A percentile compares a stretch with the other conserved stretches of the same genome.
Evolutionary conservation across 2,329 filamentous ascomycete species (phyloP).

Genomic region (Phaeosphaeriaceae sp.): DNA sequence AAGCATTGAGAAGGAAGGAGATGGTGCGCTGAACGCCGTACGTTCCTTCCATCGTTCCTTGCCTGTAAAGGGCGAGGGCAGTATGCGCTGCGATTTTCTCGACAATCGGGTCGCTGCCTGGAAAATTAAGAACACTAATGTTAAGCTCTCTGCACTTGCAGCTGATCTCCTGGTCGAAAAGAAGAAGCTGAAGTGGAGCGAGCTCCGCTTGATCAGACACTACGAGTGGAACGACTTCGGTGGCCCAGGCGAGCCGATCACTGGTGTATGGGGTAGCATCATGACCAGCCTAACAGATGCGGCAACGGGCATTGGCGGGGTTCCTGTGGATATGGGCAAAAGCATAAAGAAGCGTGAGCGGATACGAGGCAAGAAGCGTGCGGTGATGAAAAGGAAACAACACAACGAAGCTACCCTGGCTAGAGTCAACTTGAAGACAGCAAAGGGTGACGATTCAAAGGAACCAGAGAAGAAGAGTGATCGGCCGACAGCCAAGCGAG

Average conservation of each 20-base stretch:
- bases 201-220: slow-evolving; percentile 70
- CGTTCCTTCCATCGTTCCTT: slow-evolving; percentile 70
- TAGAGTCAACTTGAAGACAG: slow-evolving; percentile 22
- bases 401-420: slow-evolving; percentile 30
- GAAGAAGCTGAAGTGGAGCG: slow-evolving; percentile 69
- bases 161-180: slow-evolving; percentile 70
- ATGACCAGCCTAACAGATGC: slow-evolving; percentile 66
- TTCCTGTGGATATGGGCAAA: slow-evolving; percentile 69
- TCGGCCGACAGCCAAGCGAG: slow-evolving; percentile 28
- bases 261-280: slow-evolving; percentile 69
- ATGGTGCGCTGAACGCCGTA: slow-evolving; percentile 75
- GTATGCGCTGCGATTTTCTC: slow-evolving; percentile 72
- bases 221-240: slow-evolving; percentile 81
- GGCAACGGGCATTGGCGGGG: slow-evolving; percentile 69
- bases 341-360: slow-evolving; percentile 64
- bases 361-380: slow-evolving; percentile 58
- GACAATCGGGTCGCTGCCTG: slow-evolving; percentile 71
- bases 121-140: slow-evolving; percentile 67
- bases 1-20: slow-evolving; percentile 67
- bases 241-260: slow-evolving; percentile 76
- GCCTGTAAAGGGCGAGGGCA: slow-evolving; percentile 52
- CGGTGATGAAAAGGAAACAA: slow-evolving; percentile 38
- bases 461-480: slow-evolving; percentile 10
- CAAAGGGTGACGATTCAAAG: slow-evolving; percentile 22
- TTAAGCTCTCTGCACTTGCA: slow-evolving; percentile 70